Percentiles rank a stretch among this genome's conserved stretches.
Evolutionary conservation across 768 basidiomycete genomes (phyloP).

Genomic region (Tylopilus plumbeoviolaceoides): DNA sequence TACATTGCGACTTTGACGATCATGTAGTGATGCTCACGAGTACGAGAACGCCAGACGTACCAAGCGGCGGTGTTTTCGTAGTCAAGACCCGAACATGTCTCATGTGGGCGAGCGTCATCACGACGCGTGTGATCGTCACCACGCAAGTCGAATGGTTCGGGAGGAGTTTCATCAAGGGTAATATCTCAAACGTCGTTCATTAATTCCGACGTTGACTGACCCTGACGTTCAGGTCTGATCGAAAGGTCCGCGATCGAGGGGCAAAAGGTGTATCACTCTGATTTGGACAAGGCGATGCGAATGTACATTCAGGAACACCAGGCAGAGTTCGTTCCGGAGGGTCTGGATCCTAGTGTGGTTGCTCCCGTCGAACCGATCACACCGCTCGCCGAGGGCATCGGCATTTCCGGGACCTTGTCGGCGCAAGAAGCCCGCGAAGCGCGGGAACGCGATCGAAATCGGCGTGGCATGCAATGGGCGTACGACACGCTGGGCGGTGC

Average conservation of each 20-base stretch:
- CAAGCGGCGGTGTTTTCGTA: constrained; percentile 86
- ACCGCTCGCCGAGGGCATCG: constrained; percentile 15
- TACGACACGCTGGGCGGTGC: constrained; percentile 84
- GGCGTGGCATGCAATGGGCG: constrained; percentile 80
- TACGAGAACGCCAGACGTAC: constrained; percentile 91
- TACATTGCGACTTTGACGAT: constrained; percentile 78
- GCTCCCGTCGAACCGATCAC: constrained; percentile 41
- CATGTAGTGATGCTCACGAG: constrained; percentile 82
- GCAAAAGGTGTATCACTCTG: constrained; percentile 81
- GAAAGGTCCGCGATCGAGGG: constrained; percentile 89
- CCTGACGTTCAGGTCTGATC: constrained; percentile 67
- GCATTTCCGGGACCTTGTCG: constrained; percentile 9
- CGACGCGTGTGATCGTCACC: constrained; percentile 79
- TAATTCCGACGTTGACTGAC: background rate
- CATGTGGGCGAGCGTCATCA: constrained; percentile 83
- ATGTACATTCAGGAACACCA: constrained; percentile 86
- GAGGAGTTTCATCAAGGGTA: constrained; percentile 93
- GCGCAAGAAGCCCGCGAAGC: constrained; percentile 35
- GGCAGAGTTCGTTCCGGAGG: constrained; percentile 85
- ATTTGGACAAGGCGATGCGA: constrained; percentile 82
- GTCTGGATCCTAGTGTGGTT: constrained; percentile 58
- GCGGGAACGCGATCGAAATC: constrained; percentile 65
- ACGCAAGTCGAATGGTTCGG: constrained; percentile 96
- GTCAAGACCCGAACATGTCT: constrained; percentile 95
- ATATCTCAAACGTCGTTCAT: background rate